Base-by-base conservation (phyloP, 1,139 yeast species). In the Candida sp. region DNA sequence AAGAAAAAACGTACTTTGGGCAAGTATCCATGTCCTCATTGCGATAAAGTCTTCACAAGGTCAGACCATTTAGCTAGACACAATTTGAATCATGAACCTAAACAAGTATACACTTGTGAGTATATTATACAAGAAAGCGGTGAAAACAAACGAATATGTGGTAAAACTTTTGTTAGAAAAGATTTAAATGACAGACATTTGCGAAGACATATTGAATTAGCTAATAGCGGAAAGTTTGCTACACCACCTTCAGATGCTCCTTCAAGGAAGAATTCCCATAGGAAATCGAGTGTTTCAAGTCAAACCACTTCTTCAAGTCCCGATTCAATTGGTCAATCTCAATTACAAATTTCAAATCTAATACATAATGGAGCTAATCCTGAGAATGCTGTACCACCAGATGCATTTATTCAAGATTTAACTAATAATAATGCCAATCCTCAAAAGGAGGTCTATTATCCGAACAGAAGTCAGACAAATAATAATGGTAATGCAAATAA, bases 31-130 rank as follows among this genome's bases (percentile, higher is more conserved):
- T 60, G 64, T 48, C 52, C 54, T 4, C 57, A 63, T 39, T 73
- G 78, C 49, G 58, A 60, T 39, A 73, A 71, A 46, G 64, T 68
- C n/a, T 73, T 72, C 45, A 59, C 70, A 27, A 53, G 78, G 22
- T 61, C 72, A 1, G 78, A 73, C 50, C 78, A 73, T 51, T 52
- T 73, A 21, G 63, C 73, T 1, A 51, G 78, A 30, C 78, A 73
- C 47, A 62, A 68, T 48, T 60, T 72, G 44, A 73, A 73, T 49
- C 78, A 73, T 48, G 68, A 66, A 38, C 70, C 73, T 4, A 52
- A 49, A 46, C 56, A 59, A 22, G 56, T 52, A 5, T 54, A 50
- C 49, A 59, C 58, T 32, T 73, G 78, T 54, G 65, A 63, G 32
- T 66, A 57, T 44, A 50, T 60, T 6, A 49, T 63, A 6, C 62